phyloP scores from a whole-genome alignment of 768 basidiomycete species.

The Auricularia sp. region DNA sequence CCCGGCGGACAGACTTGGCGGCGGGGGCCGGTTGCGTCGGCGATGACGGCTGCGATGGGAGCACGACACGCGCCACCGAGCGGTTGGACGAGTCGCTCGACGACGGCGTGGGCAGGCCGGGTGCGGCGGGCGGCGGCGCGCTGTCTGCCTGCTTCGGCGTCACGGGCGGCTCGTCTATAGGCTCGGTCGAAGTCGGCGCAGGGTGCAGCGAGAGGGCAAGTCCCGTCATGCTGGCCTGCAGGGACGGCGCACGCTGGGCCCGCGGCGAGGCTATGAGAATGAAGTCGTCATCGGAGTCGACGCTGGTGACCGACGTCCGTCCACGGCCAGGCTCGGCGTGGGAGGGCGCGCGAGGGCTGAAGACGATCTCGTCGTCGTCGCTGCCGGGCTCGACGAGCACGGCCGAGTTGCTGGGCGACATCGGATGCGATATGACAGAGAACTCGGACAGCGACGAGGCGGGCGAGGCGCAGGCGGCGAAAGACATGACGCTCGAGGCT shows the following conservation, averaged over 20 bases:
- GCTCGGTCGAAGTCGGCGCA: neutral
- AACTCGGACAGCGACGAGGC: neutral
- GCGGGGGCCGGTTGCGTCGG: neutral
- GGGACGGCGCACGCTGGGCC: conserved; percentile 13
- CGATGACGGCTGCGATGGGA: neutral
- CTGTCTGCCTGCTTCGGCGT: neutral
- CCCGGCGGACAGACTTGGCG: neutral
- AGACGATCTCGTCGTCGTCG: conserved; percentile 3
- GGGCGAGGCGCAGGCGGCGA: neutral
- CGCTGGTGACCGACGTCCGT: neutral
- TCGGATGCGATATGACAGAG: neutral
- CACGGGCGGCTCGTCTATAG: neutral
- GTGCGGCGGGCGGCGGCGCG: neutral
- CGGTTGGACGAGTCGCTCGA: neutral
- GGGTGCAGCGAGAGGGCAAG: neutral
- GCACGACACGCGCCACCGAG: neutral
- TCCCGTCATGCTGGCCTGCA: neutral
- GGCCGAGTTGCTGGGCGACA: neutral
- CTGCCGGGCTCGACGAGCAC: neutral
- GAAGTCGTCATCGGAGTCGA: conserved; percentile 37
- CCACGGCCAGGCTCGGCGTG: neutral
- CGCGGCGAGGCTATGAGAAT: conserved; percentile 34
- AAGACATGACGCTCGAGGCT: neutral
- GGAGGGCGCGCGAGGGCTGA: neutral
- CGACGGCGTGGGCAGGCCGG: neutral